Evolutionary conservation across 2,329 filamentous ascomycete genomes (phyloP).

Genomic region (Zarea fungicola): DNA sequence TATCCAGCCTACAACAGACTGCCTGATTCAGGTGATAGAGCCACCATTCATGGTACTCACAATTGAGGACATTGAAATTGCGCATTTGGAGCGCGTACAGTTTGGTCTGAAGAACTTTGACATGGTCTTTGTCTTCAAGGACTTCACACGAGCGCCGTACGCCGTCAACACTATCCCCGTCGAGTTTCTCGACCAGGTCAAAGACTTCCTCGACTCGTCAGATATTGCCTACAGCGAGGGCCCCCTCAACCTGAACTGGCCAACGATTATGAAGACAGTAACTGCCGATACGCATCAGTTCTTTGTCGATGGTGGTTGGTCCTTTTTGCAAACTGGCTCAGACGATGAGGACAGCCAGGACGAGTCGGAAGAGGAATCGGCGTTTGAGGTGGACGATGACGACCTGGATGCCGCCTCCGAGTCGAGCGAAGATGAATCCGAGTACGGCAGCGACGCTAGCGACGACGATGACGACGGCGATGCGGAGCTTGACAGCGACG

Average conservation of each 20-base stretch:
- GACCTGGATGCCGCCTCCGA: slow-evolving; percentile 80
- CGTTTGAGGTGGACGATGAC: slow-evolving; percentile 83
- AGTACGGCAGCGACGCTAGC: slow-evolving; percentile 86
- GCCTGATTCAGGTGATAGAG: slow-evolving; percentile 92
- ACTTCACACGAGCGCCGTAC: slow-evolving; percentile 82
- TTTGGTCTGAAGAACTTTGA: slow-evolving; percentile 99
- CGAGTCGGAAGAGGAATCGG: slow-evolving; percentile 83
- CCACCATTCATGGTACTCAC: slow-evolving; percentile 96
- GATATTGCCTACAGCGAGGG: slow-evolving; percentile 94
- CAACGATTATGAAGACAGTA: slow-evolving; percentile 99
- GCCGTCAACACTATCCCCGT: slow-evolving; percentile 99
- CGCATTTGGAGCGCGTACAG: slow-evolving; percentile 90
- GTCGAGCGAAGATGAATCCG: slow-evolving; percentile 74
- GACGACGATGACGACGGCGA: slow-evolving; percentile 70
- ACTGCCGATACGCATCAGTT: slow-evolving; percentile 90
- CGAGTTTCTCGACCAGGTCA: slow-evolving; percentile 88
- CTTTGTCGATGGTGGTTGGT: slow-evolving; percentile 94
- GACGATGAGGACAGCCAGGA: slow-evolving; percentile 75
- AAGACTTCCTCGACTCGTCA: slow-evolving; percentile 94
- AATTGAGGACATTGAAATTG: slow-evolving; percentile 91
- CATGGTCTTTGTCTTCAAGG: slow-evolving; percentile 96
- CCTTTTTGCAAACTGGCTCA: slow-evolving; percentile 80
- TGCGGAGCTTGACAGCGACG: slow-evolving; percentile 61
- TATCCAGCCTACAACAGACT: slow-evolving; percentile 94
- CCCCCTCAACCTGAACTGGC: slow-evolving; percentile 96